Evolutionary conservation across 441 rosid species (phyloP), one percentile per base, ranked within the genome.

Genomic region (Pelargonium citronellum): DNA sequence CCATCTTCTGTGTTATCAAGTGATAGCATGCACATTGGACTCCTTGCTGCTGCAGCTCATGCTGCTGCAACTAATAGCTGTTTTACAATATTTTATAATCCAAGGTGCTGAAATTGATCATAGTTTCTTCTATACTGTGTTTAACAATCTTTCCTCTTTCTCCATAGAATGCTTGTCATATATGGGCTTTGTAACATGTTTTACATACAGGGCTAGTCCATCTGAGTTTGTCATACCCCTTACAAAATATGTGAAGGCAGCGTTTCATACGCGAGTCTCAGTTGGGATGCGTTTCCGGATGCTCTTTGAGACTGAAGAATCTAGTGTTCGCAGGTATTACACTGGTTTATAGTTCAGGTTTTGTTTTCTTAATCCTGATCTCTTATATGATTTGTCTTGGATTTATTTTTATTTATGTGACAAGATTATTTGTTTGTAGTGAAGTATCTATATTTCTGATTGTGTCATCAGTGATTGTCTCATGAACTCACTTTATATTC

Each of bases 221-320:
- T 89, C 96, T 5, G 99, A 96, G 75, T 96, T 96, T 65, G 93
- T 96, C 67, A 89, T 96, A 78, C 96, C 95, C 15, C 65, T 96
- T 79, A 78, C 89, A 60, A 96, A 93, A 82, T 96, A 90, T 61
- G 81, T 91, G 13, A 96, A 93, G 81, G 98, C 98, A 20, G 96
- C 84, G 43, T 93, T 90, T 81, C 96, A 93, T 76, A 93, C 97
- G 20, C 96, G 96, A 6, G 93, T 96, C 70, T 96, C 96, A 69
- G 98, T 96, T 78, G 99, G 99, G 53, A 91, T 96, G 99, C 95
- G 99, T 82, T 96, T 96, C 79, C 84, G 99, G 83, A 96, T 96
- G 99, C 85, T 96, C 74, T 96, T 96, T 79, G 99, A 96, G 81
- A 96, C 99, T 0, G 99, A 96, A 82, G 99, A 96, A 83, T 96